Conservation (phyloP, 768 basidiomycete genomes). For the Suillus subaureus region DNA sequence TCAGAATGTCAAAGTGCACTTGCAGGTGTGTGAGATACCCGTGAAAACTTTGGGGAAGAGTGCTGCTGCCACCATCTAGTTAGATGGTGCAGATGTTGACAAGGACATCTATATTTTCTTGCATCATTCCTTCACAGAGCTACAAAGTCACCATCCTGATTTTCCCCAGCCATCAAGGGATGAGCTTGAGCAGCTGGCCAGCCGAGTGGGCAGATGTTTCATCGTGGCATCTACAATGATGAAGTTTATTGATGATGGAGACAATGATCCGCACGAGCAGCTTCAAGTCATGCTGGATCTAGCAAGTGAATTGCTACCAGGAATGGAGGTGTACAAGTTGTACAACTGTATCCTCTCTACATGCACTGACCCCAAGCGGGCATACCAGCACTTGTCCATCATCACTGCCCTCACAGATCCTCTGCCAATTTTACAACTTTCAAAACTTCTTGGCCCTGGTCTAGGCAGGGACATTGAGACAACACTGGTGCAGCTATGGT, state of each 20-base stretch:
- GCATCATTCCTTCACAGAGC: not conserved
- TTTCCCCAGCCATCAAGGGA: not conserved
- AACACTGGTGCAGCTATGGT: not conserved
- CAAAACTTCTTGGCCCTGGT: constrained; percentile 3
- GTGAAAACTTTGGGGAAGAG: not conserved
- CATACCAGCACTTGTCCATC: constrained; percentile 1
- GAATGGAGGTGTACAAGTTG: not conserved
- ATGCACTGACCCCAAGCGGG: not conserved
- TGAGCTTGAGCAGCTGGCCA: constrained; percentile 1
- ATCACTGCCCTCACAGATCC: not conserved
- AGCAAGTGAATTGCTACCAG: constrained; percentile 1
- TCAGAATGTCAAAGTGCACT: not conserved
- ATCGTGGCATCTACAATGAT: constrained; percentile 1
- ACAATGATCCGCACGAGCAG: not conserved
- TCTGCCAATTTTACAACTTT: not conserved
- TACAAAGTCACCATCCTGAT: not conserved
- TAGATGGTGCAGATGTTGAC: not conserved
- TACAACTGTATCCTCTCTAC: not conserved
- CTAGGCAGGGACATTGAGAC: not conserved
- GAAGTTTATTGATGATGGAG: constrained; percentile 3
- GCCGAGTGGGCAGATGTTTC: constrained; percentile 4
- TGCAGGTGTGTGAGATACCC: not conserved
- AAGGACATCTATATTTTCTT: constrained; percentile 2
- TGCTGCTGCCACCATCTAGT: not conserved
- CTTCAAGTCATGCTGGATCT: constrained; percentile 5